Base-by-base conservation (phyloP, 495 filamentous ascomycete genomes). In the Pyrenopolyporus hunteri region DNA sequence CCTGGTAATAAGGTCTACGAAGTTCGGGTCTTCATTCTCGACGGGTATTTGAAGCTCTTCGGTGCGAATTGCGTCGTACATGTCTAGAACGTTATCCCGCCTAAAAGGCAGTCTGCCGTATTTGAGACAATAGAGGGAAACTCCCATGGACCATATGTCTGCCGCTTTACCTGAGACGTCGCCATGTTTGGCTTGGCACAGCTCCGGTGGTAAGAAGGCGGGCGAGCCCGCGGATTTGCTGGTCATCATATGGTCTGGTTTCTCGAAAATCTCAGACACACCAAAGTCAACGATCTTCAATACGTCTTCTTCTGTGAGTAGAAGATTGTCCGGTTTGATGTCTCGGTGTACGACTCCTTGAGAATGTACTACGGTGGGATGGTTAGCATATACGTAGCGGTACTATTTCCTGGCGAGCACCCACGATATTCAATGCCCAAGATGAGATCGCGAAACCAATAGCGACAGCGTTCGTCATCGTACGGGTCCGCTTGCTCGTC, bases 131-230 rank as follows among this genome's bases (percentile, higher is more conserved):
- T 96, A 98, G 9, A 98, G 75, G 1, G 93, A 93, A 2, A 97
- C 88, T 6, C 94, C 94, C 95, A 98, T 98, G 0, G 95, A 96
- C 94, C 94, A 98, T 23, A 98, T 89, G 75, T 98, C 94, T 5
- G 92, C 91, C 2, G 94, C 92, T 67, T 84, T 90, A 17, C 94
- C 94, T 2, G 88, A 90, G 1, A 98, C 87, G 63, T 92, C 86
- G 8, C 93, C 93, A 70, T 97, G 94, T 53, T 85, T 93, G 6
- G 85, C 87, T 29, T 94, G 86, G 67, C 94, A 98, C 19, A 98
- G 73, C 73, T 98, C 94, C 2, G 94, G 94, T 0, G 94, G 92
- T 29, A 98, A 81, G 70, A 98, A 98, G 6, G 94, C 95, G 2
- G 94, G 94, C 6, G 93, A 97, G 8, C 94, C 94, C 19, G 93